These are phyloP conservation scores for Suhomyces chickasaworum DNA, from an alignment of 1,139 yeast genomes.

Conservation along the genomic window DNA sequence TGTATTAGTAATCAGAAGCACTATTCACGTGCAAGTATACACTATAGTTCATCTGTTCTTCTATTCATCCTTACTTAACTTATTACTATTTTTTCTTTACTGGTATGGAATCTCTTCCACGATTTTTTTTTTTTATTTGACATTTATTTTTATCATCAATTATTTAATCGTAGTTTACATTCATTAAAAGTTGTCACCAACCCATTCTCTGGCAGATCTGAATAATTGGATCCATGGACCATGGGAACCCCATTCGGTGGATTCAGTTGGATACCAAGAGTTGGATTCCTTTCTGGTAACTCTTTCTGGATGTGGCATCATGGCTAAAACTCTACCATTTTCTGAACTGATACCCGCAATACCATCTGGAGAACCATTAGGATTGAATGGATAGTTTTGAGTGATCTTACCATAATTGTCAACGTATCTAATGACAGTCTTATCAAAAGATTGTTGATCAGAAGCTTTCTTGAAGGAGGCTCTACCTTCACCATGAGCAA, in stretches of 20 bases:
- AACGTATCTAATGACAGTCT: slow-evolving; percentile 68
- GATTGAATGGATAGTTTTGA: slow-evolving; percentile 86
- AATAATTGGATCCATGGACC: slow-evolving; percentile 97
- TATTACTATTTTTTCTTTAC: too few species aligned
- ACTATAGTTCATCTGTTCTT: too few species aligned
- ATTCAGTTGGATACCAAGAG: slow-evolving; percentile 83
- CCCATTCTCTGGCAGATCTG: slow-evolving; percentile 95
- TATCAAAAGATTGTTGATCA: slow-evolving; percentile 48
- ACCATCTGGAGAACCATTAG: slow-evolving; percentile 94
- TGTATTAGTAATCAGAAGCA: background rate
- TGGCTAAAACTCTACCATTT: slow-evolving; percentile 92
- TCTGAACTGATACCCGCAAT: slow-evolving; percentile 90
- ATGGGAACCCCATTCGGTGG: slow-evolving; percentile 63
- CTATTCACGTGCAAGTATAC: too few species aligned
- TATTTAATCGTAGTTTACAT: slow-evolving; percentile 4
- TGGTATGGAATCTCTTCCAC: too few species aligned
- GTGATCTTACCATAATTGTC: slow-evolving; percentile 90
- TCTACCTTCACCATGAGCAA: slow-evolving; percentile 98
- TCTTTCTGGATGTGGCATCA: slow-evolving; percentile 99
- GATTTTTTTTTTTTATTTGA: too few species aligned
- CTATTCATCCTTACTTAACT: too few species aligned
- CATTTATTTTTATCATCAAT: background rate
- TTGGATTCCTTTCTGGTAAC: slow-evolving; percentile 84
- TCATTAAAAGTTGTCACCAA: slow-evolving; percentile 43
- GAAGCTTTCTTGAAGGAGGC: slow-evolving; percentile 62